phyloP scores from a whole-genome alignment of 2,329 filamentous ascomycete genomes.

The Fusarium compactum region DNA sequence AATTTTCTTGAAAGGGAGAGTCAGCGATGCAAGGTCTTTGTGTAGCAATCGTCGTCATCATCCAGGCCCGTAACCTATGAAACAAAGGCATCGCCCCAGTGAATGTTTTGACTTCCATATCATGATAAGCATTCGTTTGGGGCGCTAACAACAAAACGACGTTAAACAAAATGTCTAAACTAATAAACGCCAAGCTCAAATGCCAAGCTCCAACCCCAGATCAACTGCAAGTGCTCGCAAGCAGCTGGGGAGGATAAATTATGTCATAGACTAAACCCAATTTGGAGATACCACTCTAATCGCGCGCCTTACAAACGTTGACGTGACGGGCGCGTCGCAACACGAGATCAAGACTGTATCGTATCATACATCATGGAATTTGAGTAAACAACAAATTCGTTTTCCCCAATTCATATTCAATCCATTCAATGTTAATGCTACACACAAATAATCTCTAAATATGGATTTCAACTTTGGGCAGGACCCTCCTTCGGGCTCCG shows the following conservation, averaged over 20 bases:
- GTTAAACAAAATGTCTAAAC: neutral
- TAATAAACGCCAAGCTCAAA: slow-evolving; percentile 15
- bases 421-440: neutral
- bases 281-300: slow-evolving; percentile 4
- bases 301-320: slow-evolving; percentile 2
- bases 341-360: neutral
- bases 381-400: slow-evolving; percentile 28
- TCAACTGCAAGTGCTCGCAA: slow-evolving; percentile 28
- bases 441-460: neutral
- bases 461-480: slow-evolving; percentile 41
- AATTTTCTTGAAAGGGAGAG: neutral
- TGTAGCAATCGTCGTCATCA: neutral
- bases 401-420: neutral
- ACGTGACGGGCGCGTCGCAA: slow-evolving; percentile 19
- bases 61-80: neutral
- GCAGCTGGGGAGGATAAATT: neutral
- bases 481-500: slow-evolving; percentile 27
- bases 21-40: neutral
- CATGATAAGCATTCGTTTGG: neutral
- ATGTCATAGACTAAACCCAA: slow-evolving; percentile 13
- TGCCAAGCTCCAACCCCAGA: slow-evolving; percentile 27
- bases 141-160: neutral
- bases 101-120: neutral
- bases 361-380: slow-evolving; percentile 19
- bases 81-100: neutral